Conservation (phyloP, 257 asterid genomes). For the Scutellaria galericulata region DNA sequence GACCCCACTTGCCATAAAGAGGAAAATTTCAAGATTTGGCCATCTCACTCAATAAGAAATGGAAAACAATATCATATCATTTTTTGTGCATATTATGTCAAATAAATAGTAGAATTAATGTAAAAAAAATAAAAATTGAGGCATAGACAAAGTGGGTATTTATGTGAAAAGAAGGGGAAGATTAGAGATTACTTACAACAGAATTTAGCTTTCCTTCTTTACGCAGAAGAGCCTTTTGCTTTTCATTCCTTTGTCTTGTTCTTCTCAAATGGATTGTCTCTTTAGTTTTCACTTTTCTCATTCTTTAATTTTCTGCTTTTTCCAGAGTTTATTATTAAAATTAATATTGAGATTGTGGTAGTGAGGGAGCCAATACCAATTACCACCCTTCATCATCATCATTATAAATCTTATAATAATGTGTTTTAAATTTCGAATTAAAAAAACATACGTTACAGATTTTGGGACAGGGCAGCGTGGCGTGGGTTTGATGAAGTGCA, state of each 20-base stretch:
- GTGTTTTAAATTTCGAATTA: constrained; percentile 29
- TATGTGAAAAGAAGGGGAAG: constrained; percentile 24
- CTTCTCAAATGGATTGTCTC: constrained; percentile 37
- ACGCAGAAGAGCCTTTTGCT: constrained; percentile 48
- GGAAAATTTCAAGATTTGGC: constrained; percentile 23
- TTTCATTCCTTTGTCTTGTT: constrained; percentile 46
- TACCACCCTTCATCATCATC: constrained; percentile 23
- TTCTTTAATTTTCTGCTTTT: constrained; percentile 23
- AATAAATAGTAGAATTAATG: not conserved
- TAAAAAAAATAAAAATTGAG: not conserved
- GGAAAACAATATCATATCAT: not conserved
- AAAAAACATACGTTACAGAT: constrained; percentile 2
- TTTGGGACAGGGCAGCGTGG: constrained; percentile 24
- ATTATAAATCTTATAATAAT: not conserved
- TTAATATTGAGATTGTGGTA: constrained; percentile 1
- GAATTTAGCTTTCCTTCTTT: constrained; percentile 48
- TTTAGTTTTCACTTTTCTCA: constrained; percentile 32
- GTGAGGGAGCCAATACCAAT: constrained; percentile 26
- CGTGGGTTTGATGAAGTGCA: not conserved
- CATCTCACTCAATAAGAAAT: not conserved
- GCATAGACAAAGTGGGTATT: constrained; percentile 6
- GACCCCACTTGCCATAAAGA: constrained; percentile 40
- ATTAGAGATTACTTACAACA: constrained; percentile 36
- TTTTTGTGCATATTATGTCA: not conserved
- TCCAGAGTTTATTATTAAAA: constrained; percentile 15